Base-by-base conservation (phyloP, 2,329 filamentous ascomycete genomes). In the Colletotrichum spaethianum region DNA sequence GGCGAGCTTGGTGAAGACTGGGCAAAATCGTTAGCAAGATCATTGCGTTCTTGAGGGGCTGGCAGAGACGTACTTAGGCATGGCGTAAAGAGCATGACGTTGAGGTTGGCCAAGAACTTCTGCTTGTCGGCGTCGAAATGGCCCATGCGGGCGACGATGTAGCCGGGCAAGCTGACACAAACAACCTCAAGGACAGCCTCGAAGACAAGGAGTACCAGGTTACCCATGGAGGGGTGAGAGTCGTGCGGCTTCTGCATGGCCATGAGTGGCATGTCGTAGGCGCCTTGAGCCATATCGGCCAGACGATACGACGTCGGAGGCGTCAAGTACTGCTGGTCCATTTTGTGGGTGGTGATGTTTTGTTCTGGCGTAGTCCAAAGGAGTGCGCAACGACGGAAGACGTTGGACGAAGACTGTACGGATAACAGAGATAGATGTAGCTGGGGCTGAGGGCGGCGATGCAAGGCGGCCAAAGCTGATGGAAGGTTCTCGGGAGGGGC, bases 91-190 rank as follows among this genome's bases (percentile, higher is more conserved):
- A 99, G 88, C 85, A 93, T 94, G 71, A 98, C 95, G 82, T 99
- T 99, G 76, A 99, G 87, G 80, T 99, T 98, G 65, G 96, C 96
- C 62, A 98, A 88, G 79, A 99, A 97, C 83, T 98, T 98, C 82
- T 99, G 96, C 81, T 95, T 94, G 63, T 98, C 95, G 74, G 94
- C 94, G 83, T 97, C 94, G 83, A 99, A 98, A 84, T 98, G 93
- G 80, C 96, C 96, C 77, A 94, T 88, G 48, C 93, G 88, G 16
- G 96, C 96, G 65, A 98, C 91, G 74, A 99, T 93, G 83, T 98
- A 99, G 36, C 96, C 96, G 0, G 96, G 96, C 76, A 98, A 84
- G 81, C 93, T 96, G 81, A 99, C 95, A 80, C 95, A 98, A 61
- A 99, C 93, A 31, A 98, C 96, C 80, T 98, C 95, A 78, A 98